Evolutionary conservation across 106 monocot species (phyloP), one percentile per base, ranked within the genome.

Genomic region (Gastrodia elata): DNA sequence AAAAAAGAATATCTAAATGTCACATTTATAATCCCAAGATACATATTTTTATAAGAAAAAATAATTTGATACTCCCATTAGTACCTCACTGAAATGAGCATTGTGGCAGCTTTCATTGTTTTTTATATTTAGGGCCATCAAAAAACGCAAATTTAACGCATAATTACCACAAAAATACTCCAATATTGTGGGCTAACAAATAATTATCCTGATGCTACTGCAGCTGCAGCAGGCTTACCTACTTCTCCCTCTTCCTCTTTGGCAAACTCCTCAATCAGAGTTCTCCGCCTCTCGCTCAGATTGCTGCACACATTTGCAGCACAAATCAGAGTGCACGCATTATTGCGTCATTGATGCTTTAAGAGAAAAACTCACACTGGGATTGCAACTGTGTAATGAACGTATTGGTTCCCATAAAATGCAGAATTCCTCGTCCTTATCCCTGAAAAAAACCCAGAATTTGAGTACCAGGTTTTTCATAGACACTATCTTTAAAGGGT

Each of bases 241-340:
- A 46, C 34, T 35, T 83, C 77, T 14, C 59, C 61, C 59, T 71
- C 74, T 68, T 83, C 78, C 30, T 83, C 82, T 64, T 78, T 83
- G 8, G 75, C 71, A 75, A 83, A 83, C 70, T 83, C 82, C 68
- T 83, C 78, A 18, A 83, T 83, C 13, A 83, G 40, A 59, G 30
- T 48, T 0, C 78, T 68, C 43, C 75, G 78, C 74, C 78, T 83
- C 33, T 70, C 70, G 4, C 75, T 83, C 65, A 83, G 71, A 52
- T 78, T 83, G 9, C 82, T 83, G 68, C 1, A 20, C 70, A 78
- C 9, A 58, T 24, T n/a, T 2, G 43, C 22, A 15, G 15, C 37
- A 38, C 13, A n/a, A 18, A 38, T 8, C 16, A 26, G 42, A 2
- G 2, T 39, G 9, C 37, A n/a, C n/a, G n/a, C 9, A 30, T 30